A percentile compares a stretch with the other conserved stretches of the same genome.
phyloP scores from a whole-genome alignment of 306 rosid species.

The Rosa chinensis region DNA sequence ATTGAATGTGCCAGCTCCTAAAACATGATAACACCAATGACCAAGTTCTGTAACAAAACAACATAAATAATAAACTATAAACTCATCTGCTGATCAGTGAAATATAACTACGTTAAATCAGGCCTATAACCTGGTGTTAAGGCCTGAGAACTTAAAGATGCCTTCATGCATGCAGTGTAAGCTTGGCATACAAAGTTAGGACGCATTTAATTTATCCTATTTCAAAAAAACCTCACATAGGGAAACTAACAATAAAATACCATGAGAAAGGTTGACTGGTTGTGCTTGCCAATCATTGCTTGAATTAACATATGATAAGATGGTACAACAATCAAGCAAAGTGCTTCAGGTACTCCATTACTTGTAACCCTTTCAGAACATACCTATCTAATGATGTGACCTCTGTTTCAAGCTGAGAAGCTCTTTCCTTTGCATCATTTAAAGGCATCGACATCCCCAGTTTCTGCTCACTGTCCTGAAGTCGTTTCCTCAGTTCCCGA shows the following conservation, averaged over 20 bases:
- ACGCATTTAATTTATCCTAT: neutral
- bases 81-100: neutral
- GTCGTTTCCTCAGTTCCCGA: conserved; percentile 68
- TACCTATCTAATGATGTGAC: conserved; percentile 83
- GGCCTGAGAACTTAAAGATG: neutral
- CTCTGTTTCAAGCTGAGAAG: conserved; percentile 77
- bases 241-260: neutral
- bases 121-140: neutral
- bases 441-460: conserved; percentile 91
- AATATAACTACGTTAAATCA: neutral
- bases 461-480: conserved; percentile 79
- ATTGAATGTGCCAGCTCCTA: neutral
- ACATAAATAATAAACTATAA: neutral
- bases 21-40: neutral
- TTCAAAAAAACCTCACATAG: neutral
- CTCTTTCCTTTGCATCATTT: conserved; percentile 76
- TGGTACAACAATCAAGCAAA: neutral
- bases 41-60: neutral
- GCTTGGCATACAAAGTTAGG: neutral
- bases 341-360: neutral
- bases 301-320: neutral
- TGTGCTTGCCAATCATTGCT: neutral
- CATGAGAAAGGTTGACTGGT: neutral
- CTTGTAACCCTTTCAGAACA: conserved; percentile 18
- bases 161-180: neutral